Evolutionary conservation across 2,329 filamentous ascomycete genomes (phyloP).

Genomic region (Chalaropsis thielavioides): DNA sequence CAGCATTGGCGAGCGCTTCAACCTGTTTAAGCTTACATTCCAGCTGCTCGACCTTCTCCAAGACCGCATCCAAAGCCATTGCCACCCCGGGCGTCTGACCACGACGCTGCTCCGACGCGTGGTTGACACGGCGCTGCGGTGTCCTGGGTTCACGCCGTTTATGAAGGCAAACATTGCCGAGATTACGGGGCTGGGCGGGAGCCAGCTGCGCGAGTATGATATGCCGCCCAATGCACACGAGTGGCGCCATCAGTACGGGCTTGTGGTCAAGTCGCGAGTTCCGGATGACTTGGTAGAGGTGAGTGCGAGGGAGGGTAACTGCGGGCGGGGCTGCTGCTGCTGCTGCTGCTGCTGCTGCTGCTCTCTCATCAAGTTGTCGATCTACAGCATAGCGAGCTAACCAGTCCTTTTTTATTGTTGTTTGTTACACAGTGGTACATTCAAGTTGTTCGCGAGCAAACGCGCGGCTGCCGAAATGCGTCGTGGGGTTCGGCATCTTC

Average conservation of each 20-base stretch:
- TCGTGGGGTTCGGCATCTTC: neutral
- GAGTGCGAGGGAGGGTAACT: constrained; percentile 21
- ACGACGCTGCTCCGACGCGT: constrained; percentile 39
- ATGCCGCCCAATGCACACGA: constrained; percentile 34
- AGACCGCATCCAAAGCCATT: constrained; percentile 28
- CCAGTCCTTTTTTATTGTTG: too few relatives aligned
- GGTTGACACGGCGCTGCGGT: constrained; percentile 37
- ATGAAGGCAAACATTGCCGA: constrained; percentile 46
- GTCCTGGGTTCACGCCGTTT: constrained; percentile 44
- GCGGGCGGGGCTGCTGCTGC: too few relatives aligned
- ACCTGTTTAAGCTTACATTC: constrained; percentile 36
- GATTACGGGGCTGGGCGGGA: constrained; percentile 27
- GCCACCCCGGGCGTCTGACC: constrained; percentile 34
- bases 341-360: too few relatives aligned
- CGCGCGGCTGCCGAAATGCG: neutral
- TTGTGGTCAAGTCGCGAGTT: constrained; percentile 34
- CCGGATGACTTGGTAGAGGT: constrained; percentile 43
- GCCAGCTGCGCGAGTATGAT: constrained; percentile 28
- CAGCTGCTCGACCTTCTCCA: constrained; percentile 35
- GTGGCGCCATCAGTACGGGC: constrained; percentile 40
- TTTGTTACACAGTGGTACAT: constrained; percentile 15
- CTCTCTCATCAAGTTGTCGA: too few relatives aligned
- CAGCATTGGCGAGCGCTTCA: constrained; percentile 41
- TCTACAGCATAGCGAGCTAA: neutral
- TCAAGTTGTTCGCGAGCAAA: constrained; percentile 7